Evolutionary conservation across 352 stramenopile genomes (phyloP).

Genomic region (Phytophthora fragariae): DNA sequence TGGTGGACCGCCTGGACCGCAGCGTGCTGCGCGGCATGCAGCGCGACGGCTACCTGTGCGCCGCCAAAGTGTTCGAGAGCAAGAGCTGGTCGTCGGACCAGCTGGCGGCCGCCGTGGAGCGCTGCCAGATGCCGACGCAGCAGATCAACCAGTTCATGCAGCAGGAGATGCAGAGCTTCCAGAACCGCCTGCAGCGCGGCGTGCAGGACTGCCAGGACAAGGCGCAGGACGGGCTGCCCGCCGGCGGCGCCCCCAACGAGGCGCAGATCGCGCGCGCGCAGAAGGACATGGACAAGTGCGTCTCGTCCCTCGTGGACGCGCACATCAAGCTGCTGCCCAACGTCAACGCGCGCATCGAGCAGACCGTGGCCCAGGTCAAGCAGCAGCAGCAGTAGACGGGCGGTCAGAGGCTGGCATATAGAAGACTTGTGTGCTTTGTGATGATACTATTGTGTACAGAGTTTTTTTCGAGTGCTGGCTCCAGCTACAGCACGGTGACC

Average conservation of each 20-base stretch:
- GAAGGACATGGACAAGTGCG: conserved; percentile 82
- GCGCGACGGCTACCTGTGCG: conserved; percentile 84
- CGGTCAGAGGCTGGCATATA: conserved; percentile 19
- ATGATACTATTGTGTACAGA: conserved; percentile 17
- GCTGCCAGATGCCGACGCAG: conserved; percentile 87
- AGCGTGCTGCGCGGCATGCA: conserved; percentile 79
- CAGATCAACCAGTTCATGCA: conserved; percentile 87
- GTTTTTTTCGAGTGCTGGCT: conserved; percentile 4
- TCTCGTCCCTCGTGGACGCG: conserved; percentile 70
- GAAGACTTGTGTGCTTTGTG: conserved; percentile 22
- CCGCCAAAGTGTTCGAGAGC: conserved; percentile 91
- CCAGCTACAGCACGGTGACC: conserved; percentile 35
- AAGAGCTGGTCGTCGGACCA: conserved; percentile 81
- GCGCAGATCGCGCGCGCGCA: conserved; percentile 71
- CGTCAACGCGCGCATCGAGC: conserved; percentile 75
- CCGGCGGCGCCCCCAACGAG: conserved; percentile 70
- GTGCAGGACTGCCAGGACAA: conserved; percentile 91
- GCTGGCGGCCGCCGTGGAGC: conserved; percentile 83
- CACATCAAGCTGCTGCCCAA: conserved; percentile 83
- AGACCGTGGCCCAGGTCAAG: conserved; percentile 79
- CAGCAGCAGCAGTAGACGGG: conserved; percentile 48
- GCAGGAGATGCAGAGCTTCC: conserved; percentile 86
- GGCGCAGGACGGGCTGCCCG: conserved; percentile 71
- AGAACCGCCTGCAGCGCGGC: conserved; percentile 85
- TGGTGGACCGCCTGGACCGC: conserved; percentile 87